Percentiles rank a stretch among this genome's conserved stretches.
Evolutionary conservation across 306 rosid species (phyloP).

Genomic region (Sophora flavescens): DNA sequence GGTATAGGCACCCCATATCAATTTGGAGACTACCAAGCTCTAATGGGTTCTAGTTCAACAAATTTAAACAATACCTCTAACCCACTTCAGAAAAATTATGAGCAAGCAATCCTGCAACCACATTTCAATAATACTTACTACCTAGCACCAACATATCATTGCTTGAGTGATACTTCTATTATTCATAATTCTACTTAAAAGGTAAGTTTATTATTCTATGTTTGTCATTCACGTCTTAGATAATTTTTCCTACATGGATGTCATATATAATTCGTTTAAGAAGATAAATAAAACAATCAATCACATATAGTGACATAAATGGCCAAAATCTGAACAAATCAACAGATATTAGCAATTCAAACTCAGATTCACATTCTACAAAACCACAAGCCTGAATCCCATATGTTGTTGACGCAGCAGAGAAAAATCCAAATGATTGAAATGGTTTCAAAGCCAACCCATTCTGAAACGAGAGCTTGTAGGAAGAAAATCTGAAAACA

Average conservation of each 20-base stretch:
- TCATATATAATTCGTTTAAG: constrained; percentile 1
- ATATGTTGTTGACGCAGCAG: constrained; percentile 45
- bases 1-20: too few relatives aligned
- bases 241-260: constrained; percentile 25
- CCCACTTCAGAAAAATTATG: too few relatives aligned
- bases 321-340: constrained; percentile 40
- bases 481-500: too few relatives aligned
- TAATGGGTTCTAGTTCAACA: too few relatives aligned
- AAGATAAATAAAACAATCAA: neutral
- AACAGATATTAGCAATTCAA: constrained; percentile 10
- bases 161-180: neutral
- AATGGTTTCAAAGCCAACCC: constrained; percentile 48
- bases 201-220: constrained; percentile 53
- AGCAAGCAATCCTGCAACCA: too few relatives aligned
- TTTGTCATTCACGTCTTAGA: constrained; percentile 25
- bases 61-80: too few relatives aligned
- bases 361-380: constrained; percentile 30
- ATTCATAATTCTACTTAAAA: constrained; percentile 28
- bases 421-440: constrained; percentile 55
- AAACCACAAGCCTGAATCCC: constrained; percentile 44
- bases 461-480: constrained; percentile 42
- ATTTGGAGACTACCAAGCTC: too few relatives aligned
- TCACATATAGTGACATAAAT: constrained; percentile 1
- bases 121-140: too few relatives aligned
- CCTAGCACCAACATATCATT: too few relatives aligned